Base-by-base conservation (phyloP, 139 green algal genomes). In the Tetradesmus lagerheimii region DNA sequence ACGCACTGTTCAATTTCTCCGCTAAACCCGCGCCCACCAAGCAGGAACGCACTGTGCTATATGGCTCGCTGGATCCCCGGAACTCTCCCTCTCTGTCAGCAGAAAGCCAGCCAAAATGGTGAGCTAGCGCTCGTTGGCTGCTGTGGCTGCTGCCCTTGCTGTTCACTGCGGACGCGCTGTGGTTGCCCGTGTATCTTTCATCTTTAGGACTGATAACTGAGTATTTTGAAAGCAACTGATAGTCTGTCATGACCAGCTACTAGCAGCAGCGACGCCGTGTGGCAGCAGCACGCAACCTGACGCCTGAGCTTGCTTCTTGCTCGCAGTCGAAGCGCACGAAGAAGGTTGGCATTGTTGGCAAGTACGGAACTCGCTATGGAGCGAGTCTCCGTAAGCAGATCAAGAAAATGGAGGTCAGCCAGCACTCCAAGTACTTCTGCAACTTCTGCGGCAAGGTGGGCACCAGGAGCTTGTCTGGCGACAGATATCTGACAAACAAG, bases 341-440 rank as follows among this genome's bases (percentile, higher is more conserved):
- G 96, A 99, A 99, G 97, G 98, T 99, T 66, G 98, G 98, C 50
- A 99, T 99, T 89, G 95, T 98, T 80, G 98, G 98, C 92, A 99
- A 99, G 96, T 99, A 99, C 93, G 98, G 98, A 79, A 99, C 98
- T 71, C 96, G 98, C 86, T 99, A 99, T 95, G 98, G 98, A 91
- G 96, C 97, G 79, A 97, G 93, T 90, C 93, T 99, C 90, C 94
- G 97, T 87, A 95, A 94, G 98, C 96, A 98, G 92, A 98, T 99
- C 91, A 99, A 99, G 96, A 99, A 99, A 97, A 99, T 99, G 91
- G 98, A 99, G 92, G 97, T 99, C 89, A 97, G 93, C 90, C 98
- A 99, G 95, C 98, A 99, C 97, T 97, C 96, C 90, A 99, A 99
- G 95, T 99, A 99, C 95, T 98, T 99, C 92, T 99, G 98, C 96